Evolutionary conservation across 257 asterid genomes (phyloP), one percentile per base, ranked within the genome.

Genomic region (Cinchona pubescens): DNA sequence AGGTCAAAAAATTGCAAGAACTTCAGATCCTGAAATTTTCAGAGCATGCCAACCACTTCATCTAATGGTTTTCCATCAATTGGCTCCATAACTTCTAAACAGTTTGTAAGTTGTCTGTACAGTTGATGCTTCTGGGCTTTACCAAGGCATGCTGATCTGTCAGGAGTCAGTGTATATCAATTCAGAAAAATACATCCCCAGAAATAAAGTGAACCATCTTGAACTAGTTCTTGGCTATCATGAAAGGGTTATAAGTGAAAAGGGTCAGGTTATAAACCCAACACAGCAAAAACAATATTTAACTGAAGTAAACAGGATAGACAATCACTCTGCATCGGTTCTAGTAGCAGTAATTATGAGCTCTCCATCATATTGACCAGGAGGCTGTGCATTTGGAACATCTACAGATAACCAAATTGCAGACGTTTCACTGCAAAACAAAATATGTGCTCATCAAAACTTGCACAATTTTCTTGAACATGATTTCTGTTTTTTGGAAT

Each of bases 291-390:
- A 71, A 67, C 53, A 80, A 43, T 81, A 80, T 70, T 77, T 78
- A 76, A 84, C 77, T 78, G 71, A 68, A 81, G 79, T 66, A 79
- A 71, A 81, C 80, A 73, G 91, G 82, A 76, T 74, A 82, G 90
- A 81, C 74, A 45, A 82, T 91, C 85, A 92, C 99, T 86, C 93
- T 86, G 94, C 51, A 59, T 89, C 94, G 82, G 87, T 86, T 86
- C 88, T 88, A 78, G 82, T 80, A 76, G 99, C 98, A 61, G 96
- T 89, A 78, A 95, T 82, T 74, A 90, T 82, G 75, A 95, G 48
- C 80, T 92, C 99, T 81, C 97, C 99, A 79, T 91, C 99, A 79
- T 95, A 95, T 80, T 89, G 98, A 73, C 98, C 99, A 27, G 98
- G 96, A 76, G 96, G 89, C 77, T 92, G 99, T 67, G 86, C 81